These are phyloP conservation scores for Arachnomyces sp. DNA, from an alignment of 2,329 filamentous ascomycete genomes.

Conservation along the genomic window DNA sequence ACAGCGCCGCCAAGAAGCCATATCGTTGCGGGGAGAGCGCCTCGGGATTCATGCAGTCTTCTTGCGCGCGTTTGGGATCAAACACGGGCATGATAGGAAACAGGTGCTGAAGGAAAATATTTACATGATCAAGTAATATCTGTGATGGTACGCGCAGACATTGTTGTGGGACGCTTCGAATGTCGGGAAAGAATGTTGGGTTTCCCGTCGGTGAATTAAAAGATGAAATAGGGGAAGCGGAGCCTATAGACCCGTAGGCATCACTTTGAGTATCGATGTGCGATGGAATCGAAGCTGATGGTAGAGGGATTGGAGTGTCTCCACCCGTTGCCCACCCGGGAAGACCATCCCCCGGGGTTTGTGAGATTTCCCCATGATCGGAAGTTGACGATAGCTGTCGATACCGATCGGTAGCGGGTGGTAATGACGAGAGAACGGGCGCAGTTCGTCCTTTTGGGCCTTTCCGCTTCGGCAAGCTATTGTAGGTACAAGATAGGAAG, in stretches of 20 bases:
- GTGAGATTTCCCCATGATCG: too few species aligned
- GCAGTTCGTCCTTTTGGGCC: constrained; percentile 32
- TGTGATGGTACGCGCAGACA: constrained; percentile 22
- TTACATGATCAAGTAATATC: constrained; percentile 30
- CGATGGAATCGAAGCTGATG: too few species aligned
- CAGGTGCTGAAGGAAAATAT: constrained; percentile 33
- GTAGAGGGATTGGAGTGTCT: too few species aligned
- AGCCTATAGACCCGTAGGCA: too few species aligned
- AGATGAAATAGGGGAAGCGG: too few species aligned
- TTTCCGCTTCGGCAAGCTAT: constrained; percentile 30
- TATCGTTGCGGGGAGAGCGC: constrained; percentile 31
- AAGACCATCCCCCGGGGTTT: too few species aligned
- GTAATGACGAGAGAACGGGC: constrained; percentile 29
- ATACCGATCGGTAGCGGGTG: constrained; percentile 13
- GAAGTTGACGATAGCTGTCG: too few species aligned
- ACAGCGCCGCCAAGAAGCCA: constrained; percentile 34
- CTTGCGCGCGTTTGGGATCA: constrained; percentile 24
- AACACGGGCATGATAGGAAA: constrained; percentile 39
- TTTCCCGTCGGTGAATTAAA: not conserved
- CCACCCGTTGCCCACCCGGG: too few species aligned
- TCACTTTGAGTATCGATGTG: too few species aligned
- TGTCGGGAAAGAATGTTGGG: not conserved
- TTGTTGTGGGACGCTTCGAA: not conserved
- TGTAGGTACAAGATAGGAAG: constrained; percentile 33
- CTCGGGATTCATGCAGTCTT: constrained; percentile 46